Conservation (phyloP, 139 green algal genomes). For the Chlorella sp. region DNA sequence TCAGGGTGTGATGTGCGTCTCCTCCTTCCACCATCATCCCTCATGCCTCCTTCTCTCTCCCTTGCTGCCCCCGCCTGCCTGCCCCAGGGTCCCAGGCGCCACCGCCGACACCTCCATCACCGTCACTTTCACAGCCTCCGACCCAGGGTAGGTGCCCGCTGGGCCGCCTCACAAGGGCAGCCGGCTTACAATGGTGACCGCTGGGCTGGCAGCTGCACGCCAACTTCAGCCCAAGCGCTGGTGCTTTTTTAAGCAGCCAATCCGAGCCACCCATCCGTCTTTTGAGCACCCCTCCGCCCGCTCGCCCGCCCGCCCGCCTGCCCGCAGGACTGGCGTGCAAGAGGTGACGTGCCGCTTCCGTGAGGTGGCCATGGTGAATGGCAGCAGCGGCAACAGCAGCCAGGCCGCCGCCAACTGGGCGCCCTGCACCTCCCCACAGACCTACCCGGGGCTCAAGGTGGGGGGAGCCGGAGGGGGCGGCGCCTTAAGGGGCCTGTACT, state of each 20-base stretch:
- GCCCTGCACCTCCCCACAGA: constrained; percentile 40
- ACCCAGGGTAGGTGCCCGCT: neutral
- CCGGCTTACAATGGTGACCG: too few species aligned
- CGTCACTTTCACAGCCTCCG: constrained; percentile 41
- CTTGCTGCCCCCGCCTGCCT: neutral
- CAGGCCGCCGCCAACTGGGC: constrained; percentile 1
- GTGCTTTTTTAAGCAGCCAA: too few species aligned
- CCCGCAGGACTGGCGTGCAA: constrained; percentile 29
- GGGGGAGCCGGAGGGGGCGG: neutral
- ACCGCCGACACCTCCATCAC: constrained; percentile 31
- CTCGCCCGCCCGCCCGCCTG: neutral
- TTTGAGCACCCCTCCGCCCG: neutral
- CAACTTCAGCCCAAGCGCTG: too few species aligned
- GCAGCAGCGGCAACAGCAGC: neutral
- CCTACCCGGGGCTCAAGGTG: constrained; percentile 37
- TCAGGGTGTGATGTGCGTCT: too few species aligned
- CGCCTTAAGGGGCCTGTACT: too few species aligned
- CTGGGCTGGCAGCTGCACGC: too few species aligned
- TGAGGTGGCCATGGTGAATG: neutral
- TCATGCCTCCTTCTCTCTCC: neutral
- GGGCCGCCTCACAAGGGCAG: neutral
- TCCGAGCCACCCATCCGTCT: neutral
- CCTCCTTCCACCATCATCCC: neutral
- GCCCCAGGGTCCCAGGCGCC: constrained; percentile 1
- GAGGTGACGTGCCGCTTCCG: constrained; percentile 49